Percentiles rank a stretch among this genome's conserved stretches.
Conservation (phyloP, 352 stramenopile species). For the Pythium phragmitis region DNA sequence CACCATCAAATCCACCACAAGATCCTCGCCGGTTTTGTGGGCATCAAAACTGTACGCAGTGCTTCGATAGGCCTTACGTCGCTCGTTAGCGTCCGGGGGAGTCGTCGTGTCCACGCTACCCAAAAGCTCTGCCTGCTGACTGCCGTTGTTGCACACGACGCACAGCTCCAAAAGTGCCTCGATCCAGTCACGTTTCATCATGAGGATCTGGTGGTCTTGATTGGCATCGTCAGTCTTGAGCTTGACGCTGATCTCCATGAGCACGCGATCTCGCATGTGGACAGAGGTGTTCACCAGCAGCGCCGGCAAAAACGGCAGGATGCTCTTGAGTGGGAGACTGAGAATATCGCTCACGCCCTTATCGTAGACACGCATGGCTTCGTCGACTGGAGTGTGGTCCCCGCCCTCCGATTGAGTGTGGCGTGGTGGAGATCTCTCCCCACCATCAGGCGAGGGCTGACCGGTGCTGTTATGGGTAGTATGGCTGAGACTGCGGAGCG, state of each 20-base stretch:
- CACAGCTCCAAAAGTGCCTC: constrained; percentile 73
- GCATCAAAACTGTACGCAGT: constrained; percentile 61
- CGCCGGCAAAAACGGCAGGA: constrained; percentile 72
- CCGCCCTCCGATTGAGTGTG: neutral
- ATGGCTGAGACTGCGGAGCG: constrained; percentile 55
- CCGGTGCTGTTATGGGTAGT: neutral
- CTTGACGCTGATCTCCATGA: constrained; percentile 89
- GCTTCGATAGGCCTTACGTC: neutral
- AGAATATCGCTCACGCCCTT: constrained; percentile 41
- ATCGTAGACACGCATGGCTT: constrained; percentile 19
- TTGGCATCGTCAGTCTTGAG: constrained; percentile 73
- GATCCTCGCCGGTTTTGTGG: constrained; percentile 70
- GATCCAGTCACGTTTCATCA: constrained; percentile 74
- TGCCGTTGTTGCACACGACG: constrained; percentile 42
- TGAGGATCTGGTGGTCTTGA: constrained; percentile 74
- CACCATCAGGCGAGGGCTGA: neutral
- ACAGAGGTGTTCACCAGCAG: constrained; percentile 53
- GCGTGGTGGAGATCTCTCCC: neutral
- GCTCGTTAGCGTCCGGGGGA: neutral
- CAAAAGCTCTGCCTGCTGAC: neutral
- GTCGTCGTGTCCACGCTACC: neutral
- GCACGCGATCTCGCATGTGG: constrained; percentile 65
- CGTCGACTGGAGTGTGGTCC: too few species aligned
- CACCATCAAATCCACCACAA: constrained; percentile 83
- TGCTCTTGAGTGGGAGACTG: constrained; percentile 56